Base-by-base conservation (phyloP, 2,329 filamentous ascomycete species). In the Ambrosiella cleistominuta region DNA sequence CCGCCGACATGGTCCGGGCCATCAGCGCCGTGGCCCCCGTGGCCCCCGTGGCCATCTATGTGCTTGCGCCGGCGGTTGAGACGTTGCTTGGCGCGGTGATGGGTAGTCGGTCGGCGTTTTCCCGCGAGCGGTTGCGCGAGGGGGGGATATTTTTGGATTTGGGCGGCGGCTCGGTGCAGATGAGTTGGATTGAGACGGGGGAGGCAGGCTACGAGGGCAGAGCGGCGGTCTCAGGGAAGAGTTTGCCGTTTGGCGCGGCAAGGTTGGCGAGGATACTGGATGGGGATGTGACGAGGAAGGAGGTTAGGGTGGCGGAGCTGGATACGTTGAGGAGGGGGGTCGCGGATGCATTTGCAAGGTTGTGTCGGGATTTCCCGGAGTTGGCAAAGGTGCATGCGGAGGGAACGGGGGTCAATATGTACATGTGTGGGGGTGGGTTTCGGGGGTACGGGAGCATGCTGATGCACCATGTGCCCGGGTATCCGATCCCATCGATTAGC, bases 371-470 rank as follows among this genome's bases (percentile, higher is more conserved):
- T 44, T 82, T 80, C 61, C 71, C 76, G 2, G 64, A 65, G 1
- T 80, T 90, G 42, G 54, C 66, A 39, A 39, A 49, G n/a, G 38
- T 42, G 7, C 19, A 38, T 36, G 36, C 19, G 12, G 17, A 55
- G 39, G 61, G 65, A 45, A 62, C 63, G 54, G 77, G 77, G 3
- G 74, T 89, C 59, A 80, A 85, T 39, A 74, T 95, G 7, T 95
- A 90, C 67, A 81, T 96, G 59, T 95, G 86, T 62, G 90, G 90
- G 49, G 90, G 90, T 27, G 90, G 90, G 0, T 95, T 95, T 66
- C 76, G 90, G 40, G 90, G 90, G 13, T 95, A 94, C 75, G 90
- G 89, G 6, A 94, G 88, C 68, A 82, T 95, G 66, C 75, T 95
- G 56, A 90, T 95, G 85, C 82, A 85, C 66, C 78, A 80, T 63